Evolutionary conservation across 331 rosid genomes (phyloP).

Genomic region (Acacia pycnantha): DNA sequence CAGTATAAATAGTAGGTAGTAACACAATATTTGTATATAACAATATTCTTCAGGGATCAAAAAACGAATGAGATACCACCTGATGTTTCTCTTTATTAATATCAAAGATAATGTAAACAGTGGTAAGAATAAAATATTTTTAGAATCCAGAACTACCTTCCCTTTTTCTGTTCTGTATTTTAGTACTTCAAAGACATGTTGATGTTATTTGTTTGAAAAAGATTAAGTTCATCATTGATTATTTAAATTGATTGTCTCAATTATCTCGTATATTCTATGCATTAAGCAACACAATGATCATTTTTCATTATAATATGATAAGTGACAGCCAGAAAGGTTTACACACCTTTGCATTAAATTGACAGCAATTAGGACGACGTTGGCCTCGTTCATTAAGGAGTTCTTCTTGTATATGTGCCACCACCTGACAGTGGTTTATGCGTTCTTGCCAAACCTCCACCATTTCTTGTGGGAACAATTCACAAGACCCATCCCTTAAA

Average conservation of each 20-base stretch:
- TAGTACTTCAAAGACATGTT: background rate
- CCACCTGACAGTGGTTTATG: constrained; percentile 55
- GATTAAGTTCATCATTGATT: constrained; percentile 9
- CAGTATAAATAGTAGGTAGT: background rate
- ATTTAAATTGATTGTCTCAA: constrained; percentile 6
- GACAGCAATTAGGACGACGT: constrained; percentile 75
- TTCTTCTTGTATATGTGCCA: constrained; percentile 38
- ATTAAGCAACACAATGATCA: constrained; percentile 14
- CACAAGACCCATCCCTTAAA: constrained; percentile 71
- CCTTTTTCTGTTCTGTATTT: background rate
- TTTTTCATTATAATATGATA: background rate
- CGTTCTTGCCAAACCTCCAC: constrained; percentile 57
- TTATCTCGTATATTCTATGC: background rate
- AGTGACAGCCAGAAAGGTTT: constrained; percentile 14
- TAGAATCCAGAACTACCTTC: background rate
- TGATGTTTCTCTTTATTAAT: background rate
- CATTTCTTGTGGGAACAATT: constrained; percentile 64
- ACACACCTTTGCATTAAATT: constrained; percentile 82
- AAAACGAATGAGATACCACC: background rate
- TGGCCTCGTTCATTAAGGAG: constrained; percentile 24
- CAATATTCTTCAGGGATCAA: background rate
- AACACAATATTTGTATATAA: background rate
- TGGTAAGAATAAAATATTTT: background rate
- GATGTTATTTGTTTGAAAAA: constrained; percentile 23
- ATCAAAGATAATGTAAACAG: background rate